Evolutionary conservation across 83 land plant genomes (phyloP).

Genomic region (Picea abies): DNA sequence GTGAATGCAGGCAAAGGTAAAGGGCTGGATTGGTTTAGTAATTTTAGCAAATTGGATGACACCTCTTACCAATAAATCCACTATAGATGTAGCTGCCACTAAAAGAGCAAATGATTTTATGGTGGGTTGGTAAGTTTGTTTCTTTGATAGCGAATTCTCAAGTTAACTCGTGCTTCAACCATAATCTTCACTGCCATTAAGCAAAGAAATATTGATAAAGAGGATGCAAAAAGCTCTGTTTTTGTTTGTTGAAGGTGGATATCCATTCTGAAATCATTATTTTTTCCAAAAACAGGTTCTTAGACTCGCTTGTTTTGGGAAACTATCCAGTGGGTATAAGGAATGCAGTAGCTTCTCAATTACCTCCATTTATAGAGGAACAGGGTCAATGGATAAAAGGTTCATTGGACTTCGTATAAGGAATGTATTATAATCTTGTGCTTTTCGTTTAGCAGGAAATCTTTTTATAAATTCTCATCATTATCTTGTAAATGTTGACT

Average conservation of each 20-base stretch:
- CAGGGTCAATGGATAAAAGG: conserved; percentile 19
- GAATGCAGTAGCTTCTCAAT: conserved; percentile 23
- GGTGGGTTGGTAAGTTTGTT: conserved; percentile 27
- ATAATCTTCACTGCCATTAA: background rate
- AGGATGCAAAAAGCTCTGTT: background rate
- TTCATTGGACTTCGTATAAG: conserved; percentile 35
- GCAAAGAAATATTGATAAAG: background rate
- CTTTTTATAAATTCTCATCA: too few relatives aligned
- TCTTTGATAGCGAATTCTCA: background rate
- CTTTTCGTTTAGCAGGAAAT: too few relatives aligned
- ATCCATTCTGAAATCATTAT: background rate
- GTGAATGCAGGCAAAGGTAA: too few relatives aligned
- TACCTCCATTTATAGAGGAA: conserved; percentile 25
- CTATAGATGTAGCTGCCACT: background rate
- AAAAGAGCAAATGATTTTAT: conserved; percentile 27
- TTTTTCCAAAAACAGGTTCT: conserved; percentile 11
- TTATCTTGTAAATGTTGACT: too few relatives aligned
- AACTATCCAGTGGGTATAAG: conserved; percentile 42
- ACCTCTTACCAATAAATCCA: too few relatives aligned
- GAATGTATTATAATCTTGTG: conserved; percentile 12
- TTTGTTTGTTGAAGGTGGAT: background rate
- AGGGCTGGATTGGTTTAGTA: too few relatives aligned
- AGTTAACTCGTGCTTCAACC: background rate
- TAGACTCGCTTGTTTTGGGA: conserved; percentile 36
- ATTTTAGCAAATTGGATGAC: too few relatives aligned